Percentiles rank a stretch among this genome's conserved stretches.
Conservation (phyloP, 768 basidiomycete genomes). For the Kwoniella sp. region DNA sequence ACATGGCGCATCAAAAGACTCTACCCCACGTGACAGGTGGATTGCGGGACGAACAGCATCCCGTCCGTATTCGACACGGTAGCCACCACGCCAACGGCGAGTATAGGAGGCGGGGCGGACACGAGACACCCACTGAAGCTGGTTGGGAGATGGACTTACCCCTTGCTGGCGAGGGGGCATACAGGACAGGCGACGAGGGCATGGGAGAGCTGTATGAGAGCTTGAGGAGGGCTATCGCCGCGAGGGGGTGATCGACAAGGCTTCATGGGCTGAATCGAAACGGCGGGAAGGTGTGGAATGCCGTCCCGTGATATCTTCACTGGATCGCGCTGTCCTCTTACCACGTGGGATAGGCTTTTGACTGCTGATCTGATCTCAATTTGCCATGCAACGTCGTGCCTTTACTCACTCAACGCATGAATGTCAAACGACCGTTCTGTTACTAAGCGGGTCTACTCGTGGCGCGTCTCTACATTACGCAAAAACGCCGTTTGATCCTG, state of each 20-base stretch:
- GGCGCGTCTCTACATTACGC: too few species aligned
- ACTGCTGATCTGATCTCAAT: too few species aligned
- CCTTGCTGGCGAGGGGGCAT: conserved; percentile 17
- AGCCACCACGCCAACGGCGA: neutral
- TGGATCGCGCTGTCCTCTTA: too few species aligned
- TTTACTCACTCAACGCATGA: too few species aligned
- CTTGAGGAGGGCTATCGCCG: conserved; percentile 25
- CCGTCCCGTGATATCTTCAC: too few species aligned
- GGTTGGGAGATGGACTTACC: conserved; percentile 13
- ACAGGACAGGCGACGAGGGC: conserved; percentile 21
- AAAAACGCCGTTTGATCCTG: too few species aligned
- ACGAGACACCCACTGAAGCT: conserved; percentile 12
- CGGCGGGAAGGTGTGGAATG: too few species aligned
- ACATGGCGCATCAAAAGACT: conserved; percentile 9
- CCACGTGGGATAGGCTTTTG: too few species aligned
- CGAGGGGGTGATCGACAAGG: neutral
- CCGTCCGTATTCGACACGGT: neutral
- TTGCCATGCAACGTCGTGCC: too few species aligned
- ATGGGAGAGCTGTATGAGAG: conserved; percentile 33
- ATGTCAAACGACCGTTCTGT: too few species aligned
- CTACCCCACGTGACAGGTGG: conserved; percentile 16
- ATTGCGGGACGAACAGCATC: conserved; percentile 5
- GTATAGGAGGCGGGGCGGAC: conserved; percentile 1
- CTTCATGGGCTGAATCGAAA: neutral
- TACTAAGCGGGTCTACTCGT: too few species aligned